Evolutionary conservation across 495 filamentous ascomycete genomes (phyloP).

Genomic region (Choiromyces venosus): DNA sequence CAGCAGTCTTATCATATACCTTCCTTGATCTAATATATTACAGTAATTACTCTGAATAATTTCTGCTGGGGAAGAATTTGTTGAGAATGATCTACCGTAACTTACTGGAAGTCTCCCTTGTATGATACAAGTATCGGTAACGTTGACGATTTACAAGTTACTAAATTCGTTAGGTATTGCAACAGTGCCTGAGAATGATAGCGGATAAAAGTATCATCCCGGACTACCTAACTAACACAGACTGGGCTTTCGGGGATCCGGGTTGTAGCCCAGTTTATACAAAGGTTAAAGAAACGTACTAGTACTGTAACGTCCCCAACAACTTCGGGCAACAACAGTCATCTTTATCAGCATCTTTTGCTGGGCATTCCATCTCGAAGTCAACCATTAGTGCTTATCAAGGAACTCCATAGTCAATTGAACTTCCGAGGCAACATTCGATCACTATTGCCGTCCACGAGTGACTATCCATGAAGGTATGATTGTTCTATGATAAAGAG

Average conservation of each 20-base stretch:
- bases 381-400: background rate
- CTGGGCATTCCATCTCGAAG: background rate
- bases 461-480: background rate
- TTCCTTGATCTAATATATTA: background rate
- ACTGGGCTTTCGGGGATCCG: background rate
- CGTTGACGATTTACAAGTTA: too few relatives aligned
- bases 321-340: background rate
- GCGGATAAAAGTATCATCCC: too few relatives aligned
- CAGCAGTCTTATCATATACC: too few relatives aligned
- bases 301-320: background rate
- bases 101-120: background rate
- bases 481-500: background rate
- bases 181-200: background rate
- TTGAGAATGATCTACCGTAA: too few relatives aligned
- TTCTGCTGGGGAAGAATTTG: too few relatives aligned
- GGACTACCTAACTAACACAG: background rate
- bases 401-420: background rate
- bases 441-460: background rate
- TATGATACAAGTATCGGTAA: too few relatives aligned
- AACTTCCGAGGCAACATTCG: background rate
- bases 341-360: background rate
- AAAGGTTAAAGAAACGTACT: background rate
- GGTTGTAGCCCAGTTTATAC: background rate
- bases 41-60: too few relatives aligned
- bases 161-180: background rate